Evolutionary conservation across 73 alveolate species (phyloP).

Genomic region (Paramecium pentaurelia): DNA sequence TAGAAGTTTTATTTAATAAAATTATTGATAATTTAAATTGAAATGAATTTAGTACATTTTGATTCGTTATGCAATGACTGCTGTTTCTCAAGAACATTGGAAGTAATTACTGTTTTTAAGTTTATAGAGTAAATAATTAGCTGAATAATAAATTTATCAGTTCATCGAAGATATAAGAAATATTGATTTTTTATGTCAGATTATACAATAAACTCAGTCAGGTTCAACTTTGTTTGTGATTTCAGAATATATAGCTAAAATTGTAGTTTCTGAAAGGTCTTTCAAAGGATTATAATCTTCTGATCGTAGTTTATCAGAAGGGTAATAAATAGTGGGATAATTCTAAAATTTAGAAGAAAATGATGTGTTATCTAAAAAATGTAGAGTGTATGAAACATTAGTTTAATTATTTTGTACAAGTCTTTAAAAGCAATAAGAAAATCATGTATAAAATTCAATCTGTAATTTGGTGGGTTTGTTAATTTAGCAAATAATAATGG

Average conservation of each 20-base stretch:
- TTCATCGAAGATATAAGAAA: conserved; percentile 17
- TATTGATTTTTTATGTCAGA: neutral
- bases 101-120: neutral
- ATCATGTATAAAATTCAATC: conserved; percentile 6
- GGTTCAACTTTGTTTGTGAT: neutral
- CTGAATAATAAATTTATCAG: neutral
- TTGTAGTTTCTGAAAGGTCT: conserved; percentile 24
- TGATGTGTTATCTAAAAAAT: neutral
- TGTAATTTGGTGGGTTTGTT: conserved; percentile 42
- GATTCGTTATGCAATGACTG: neutral
- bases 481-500: neutral
- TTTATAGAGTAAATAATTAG: neutral
- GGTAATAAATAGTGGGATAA: neutral
- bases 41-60: neutral
- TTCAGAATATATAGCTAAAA: conserved; percentile 21
- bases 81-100: neutral
- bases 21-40: neutral
- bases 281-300: neutral
- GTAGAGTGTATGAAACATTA: neutral
- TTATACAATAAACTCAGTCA: neutral
- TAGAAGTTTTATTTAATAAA: neutral
- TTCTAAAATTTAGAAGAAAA: neutral
- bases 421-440: neutral
- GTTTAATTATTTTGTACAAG: neutral
- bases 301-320: neutral